These are phyloP conservation scores for Xylaria sp. DNA, from an alignment of 495 filamentous ascomycete species.

Conservation along the genomic window DNA sequence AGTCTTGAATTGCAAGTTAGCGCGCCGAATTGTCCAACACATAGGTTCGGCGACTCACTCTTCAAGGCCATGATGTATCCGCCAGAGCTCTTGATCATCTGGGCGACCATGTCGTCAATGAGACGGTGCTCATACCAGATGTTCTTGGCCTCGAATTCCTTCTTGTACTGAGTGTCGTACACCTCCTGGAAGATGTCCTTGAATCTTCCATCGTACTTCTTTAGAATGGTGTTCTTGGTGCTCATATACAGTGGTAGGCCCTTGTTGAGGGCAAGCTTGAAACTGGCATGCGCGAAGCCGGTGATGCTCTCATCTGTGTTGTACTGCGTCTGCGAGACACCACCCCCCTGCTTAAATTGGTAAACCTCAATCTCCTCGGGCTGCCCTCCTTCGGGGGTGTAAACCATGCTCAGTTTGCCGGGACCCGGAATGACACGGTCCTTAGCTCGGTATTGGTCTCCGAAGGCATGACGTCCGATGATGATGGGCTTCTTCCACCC, in stretches of 20 bases:
- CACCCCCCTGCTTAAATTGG: constrained; percentile 82
- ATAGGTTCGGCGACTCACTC: constrained; percentile 63
- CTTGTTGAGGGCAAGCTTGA: constrained; percentile 92
- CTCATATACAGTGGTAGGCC: constrained; percentile 93
- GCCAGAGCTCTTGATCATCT: constrained; percentile 98
- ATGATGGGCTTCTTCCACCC: constrained; percentile 99
- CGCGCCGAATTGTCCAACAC: neutral
- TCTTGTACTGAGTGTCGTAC: constrained; percentile 85
- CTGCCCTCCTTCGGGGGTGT: constrained; percentile 82
- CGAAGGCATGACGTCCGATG: constrained; percentile 97
- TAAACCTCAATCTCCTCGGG: constrained; percentile 88
- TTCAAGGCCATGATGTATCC: constrained; percentile 98
- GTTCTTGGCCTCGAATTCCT: constrained; percentile 83
- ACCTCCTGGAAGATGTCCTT: constrained; percentile 99
- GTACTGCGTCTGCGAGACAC: constrained; percentile 93
- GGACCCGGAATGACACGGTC: constrained; percentile 81
- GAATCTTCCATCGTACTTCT: constrained; percentile 97
- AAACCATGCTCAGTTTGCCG: constrained; percentile 92
- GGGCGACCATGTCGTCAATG: constrained; percentile 99
- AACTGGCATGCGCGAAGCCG: constrained; percentile 93
- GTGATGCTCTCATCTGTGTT: constrained; percentile 95
- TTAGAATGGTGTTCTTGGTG: constrained; percentile 99
- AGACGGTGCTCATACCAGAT: constrained; percentile 99
- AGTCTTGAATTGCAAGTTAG: constrained; percentile 63
- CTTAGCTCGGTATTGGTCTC: constrained; percentile 97